Evolutionary conservation across 2,329 filamentous ascomycete species (phyloP).

Genomic region (Cladosporium sp.): DNA sequence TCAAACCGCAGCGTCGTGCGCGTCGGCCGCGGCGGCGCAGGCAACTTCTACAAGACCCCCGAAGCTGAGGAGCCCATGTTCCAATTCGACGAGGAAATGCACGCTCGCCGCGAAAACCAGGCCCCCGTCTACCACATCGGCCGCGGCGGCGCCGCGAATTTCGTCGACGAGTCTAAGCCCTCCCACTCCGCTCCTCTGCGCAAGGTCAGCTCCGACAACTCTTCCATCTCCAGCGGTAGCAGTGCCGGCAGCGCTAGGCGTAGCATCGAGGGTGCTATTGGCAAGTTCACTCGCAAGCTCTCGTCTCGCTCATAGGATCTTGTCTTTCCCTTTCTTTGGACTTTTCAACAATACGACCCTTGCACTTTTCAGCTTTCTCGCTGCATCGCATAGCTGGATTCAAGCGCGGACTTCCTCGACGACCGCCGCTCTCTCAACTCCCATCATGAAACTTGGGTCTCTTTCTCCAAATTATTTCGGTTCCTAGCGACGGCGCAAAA

Average conservation of each 20-base stretch:
- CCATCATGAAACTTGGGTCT: constrained; percentile 5
- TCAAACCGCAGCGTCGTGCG: constrained; percentile 44
- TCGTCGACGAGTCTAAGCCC: constrained; percentile 33
- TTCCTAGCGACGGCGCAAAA: neutral
- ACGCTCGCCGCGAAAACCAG: constrained; percentile 44
- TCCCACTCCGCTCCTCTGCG: neutral
- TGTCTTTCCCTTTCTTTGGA: neutral
- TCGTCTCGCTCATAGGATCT: constrained; percentile 9
- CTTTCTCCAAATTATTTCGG: neutral
- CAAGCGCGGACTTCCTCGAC: neutral
- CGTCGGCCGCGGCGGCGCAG: constrained; percentile 54
- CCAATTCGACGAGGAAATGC: constrained; percentile 64
- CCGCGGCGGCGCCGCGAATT: constrained; percentile 57
- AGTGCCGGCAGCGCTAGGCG: constrained; percentile 11
- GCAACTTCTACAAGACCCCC: constrained; percentile 51
- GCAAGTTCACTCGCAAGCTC: constrained; percentile 14
- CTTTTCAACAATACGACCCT: constrained; percentile 1
- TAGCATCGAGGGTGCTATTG: constrained; percentile 14
- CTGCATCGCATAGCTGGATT: neutral
- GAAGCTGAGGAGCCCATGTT: constrained; percentile 55
- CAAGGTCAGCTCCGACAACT: constrained; percentile 1
- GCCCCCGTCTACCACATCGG: constrained; percentile 62
- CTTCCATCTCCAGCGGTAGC: constrained; percentile 10
- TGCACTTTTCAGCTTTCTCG: neutral
- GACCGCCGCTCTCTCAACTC: neutral